phyloP scores from a whole-genome alignment of 805 yeast species.

The Kodamaea neixiangensis region DNA sequence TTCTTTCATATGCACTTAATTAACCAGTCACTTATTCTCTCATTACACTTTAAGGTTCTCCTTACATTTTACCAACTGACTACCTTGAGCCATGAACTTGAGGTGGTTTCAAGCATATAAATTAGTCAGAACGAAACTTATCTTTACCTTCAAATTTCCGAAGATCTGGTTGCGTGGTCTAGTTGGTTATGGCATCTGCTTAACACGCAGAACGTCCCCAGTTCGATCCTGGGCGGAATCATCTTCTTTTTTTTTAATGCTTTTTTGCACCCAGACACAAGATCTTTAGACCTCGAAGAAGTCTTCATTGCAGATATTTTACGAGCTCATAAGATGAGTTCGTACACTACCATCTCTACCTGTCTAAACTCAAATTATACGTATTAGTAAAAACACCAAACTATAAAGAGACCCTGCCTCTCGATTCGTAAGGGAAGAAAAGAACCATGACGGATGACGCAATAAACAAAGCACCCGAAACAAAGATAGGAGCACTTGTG shows the following conservation, averaged over 20 bases:
- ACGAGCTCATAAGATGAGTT: no score
- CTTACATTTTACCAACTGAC: no score
- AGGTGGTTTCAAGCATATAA: no score
- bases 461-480: constrained; percentile 57
- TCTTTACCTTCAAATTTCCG: no score
- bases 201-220: constrained; percentile 99
- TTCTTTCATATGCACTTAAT: no score
- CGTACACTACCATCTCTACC: no score
- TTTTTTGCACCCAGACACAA: not conserved
- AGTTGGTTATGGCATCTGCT: constrained; percentile 99
- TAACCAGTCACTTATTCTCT: no score
- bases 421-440: constrained; percentile 53
- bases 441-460: constrained; percentile 38
- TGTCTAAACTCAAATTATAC: not conserved
- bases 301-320: no score
- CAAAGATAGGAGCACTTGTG: constrained; percentile 62
- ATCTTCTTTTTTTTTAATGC: constrained; percentile 25
- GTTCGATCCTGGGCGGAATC: constrained; percentile 99
- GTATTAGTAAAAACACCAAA: not conserved
- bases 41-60: no score
- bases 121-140: no score
- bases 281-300: no score
- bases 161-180: constrained; percentile 89
- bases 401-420: constrained; percentile 22
- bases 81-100: no score